Evolutionary conservation across 768 basidiomycete genomes (phyloP), one percentile per base, ranked within the genome.

Genomic region (Rhizopogon roseolus): DNA sequence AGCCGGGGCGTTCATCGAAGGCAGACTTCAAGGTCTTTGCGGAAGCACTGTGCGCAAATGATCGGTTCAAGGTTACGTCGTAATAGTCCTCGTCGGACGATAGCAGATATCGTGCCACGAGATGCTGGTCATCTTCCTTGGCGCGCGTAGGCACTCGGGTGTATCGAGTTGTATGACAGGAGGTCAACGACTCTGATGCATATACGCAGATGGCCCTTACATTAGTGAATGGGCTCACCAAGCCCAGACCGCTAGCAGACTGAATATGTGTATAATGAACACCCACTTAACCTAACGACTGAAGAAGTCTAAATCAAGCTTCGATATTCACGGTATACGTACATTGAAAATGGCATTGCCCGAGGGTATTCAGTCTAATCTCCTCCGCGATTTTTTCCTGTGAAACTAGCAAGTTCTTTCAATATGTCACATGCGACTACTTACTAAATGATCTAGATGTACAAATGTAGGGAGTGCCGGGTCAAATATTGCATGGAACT

Each of bases 11-110:
- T 53, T 67, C 73, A 13, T 73, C 73, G 38, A 81, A 77, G 58
- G 68, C 75, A 53, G 81, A 82, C 42, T 85, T 85, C 66, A 72
- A 72, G 46, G 73, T 76, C 7, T 83, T 85, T 58, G 73, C 78
- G 16, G 71, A 76, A 56, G 63, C 71, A 17, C 65, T 83, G 49
- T 61, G 76, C 51, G 67, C 72, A 53, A 73, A 65, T 61, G 69
- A 68, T 57, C 68, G 61, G 52, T 61, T 68, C 41, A 64, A 66
- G 46, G 34, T 14, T 6, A 27, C 27, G 6, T 25, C 34, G 4
- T 36, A 22, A 48, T 36, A 5, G 10, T 6, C n/a, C 34, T 5
- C 34, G 19, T 25, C 16, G 46, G 19, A 48, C 19, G 32, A 37
- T 48, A 14, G 5, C 19, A 36, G 19, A 25, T 36, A 22, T 6